A percentile compares a stretch with the other conserved stretches of the same genome.
These are phyloP conservation scores for Stentor coeruleus DNA, from an alignment of 73 alveolate species.

Conservation along the genomic window DNA sequence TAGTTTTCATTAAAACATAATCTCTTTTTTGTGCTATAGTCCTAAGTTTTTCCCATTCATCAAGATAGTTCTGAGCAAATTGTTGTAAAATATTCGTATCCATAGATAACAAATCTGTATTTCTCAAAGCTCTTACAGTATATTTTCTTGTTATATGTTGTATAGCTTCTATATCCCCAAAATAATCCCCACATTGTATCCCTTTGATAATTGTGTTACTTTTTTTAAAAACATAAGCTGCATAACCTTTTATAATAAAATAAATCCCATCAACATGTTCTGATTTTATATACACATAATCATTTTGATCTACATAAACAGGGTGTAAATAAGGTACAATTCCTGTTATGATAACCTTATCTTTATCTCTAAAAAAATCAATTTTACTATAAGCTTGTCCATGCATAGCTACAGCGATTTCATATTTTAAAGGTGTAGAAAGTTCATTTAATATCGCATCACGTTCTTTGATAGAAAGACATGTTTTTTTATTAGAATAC, in stretches of 20 bases:
- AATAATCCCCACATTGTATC: neutral
- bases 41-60: neutral
- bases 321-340: slow-evolving; percentile 58
- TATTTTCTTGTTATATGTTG: neutral
- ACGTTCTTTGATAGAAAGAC: slow-evolving; percentile 26
- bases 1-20: neutral
- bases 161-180: slow-evolving; percentile 18
- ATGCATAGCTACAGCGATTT: slow-evolving; percentile 42
- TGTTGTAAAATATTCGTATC: neutral
- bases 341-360: slow-evolving; percentile 35
- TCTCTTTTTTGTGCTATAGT: neutral
- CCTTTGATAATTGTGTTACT: neutral
- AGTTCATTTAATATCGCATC: slow-evolving; percentile 60
- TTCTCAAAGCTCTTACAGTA: neutral
- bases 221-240: slow-evolving; percentile 11
- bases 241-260: slow-evolving; percentile 50
- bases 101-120: neutral
- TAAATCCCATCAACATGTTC: slow-evolving; percentile 51
- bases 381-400: slow-evolving; percentile 27
- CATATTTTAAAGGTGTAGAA: slow-evolving; percentile 67
- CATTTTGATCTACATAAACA: slow-evolving; percentile 29
- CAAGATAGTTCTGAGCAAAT: neutral
- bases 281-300: slow-evolving; percentile 40
- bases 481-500: slow-evolving; percentile 33
- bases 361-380: slow-evolving; percentile 39